A percentile compares a stretch with the other conserved stretches of the same genome.
These are phyloP conservation scores for Heterobasidion parviporum DNA, from an alignment of 1,284 basidiomycete genomes.

Conservation along the genomic window DNA sequence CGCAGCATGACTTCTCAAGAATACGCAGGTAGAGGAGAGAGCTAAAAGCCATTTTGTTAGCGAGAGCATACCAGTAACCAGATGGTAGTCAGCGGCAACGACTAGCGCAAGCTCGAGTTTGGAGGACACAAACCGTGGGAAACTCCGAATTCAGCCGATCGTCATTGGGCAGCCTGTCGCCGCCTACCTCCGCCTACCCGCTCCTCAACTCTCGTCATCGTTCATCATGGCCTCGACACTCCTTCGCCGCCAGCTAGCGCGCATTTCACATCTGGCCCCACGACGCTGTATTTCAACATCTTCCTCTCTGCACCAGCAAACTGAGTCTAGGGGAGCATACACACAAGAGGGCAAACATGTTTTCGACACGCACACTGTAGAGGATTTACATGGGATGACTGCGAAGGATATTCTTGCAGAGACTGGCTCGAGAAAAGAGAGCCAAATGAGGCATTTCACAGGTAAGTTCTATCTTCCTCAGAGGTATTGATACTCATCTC, in stretches of 20 bases:
- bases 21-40: conserved; percentile 3
- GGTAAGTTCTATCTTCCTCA: conserved; percentile 39
- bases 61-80: no score
- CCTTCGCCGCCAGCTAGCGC: conserved; percentile 35
- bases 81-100: no score
- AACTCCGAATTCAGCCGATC: conserved; percentile 4
- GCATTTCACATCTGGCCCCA: conserved; percentile 17
- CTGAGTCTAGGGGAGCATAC: conserved; percentile 4
- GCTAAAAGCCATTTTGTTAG: neutral
- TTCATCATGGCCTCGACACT: conserved; percentile 45
- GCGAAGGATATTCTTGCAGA: conserved; percentile 76
- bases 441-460: conserved; percentile 89
- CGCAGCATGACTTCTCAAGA: neutral
- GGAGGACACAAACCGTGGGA: conserved; percentile 5
- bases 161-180: conserved; percentile 4
- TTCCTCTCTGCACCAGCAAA: conserved; percentile 13
- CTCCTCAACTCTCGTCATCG: conserved; percentile 2
- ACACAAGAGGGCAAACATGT: conserved; percentile 32
- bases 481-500: conserved; percentile 5
- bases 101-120: no score
- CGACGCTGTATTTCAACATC: conserved; percentile 15
- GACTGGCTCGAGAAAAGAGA: conserved; percentile 62
- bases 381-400: conserved; percentile 73
- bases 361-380: conserved; percentile 65
- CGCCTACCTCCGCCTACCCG: neutral